These are phyloP conservation scores for Kokia cookei DNA, from an alignment of 441 rosid species.

Conservation along the genomic window DNA sequence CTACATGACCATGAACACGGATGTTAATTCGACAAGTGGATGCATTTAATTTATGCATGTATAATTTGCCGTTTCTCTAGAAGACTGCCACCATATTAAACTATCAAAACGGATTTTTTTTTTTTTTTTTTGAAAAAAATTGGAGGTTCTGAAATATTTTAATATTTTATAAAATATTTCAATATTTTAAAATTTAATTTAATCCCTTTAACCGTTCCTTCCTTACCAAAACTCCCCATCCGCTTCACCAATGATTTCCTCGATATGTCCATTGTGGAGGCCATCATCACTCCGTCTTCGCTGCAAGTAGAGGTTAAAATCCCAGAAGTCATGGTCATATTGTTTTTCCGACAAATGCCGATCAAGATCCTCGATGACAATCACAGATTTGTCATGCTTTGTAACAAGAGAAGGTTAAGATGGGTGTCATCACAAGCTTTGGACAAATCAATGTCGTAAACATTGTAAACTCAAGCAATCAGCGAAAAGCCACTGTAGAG, in stretches of 20 bases:
- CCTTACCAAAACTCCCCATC: slow-evolving; percentile 35
- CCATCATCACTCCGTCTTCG: slow-evolving; percentile 55
- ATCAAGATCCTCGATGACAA: slow-evolving; percentile 80
- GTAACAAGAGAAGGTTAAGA: slow-evolving; percentile 58
- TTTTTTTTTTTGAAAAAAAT: too few relatives aligned
- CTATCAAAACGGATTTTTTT: too few relatives aligned
- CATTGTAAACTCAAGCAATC: slow-evolving; percentile 59
- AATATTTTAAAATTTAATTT: too few relatives aligned
- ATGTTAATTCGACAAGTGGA: too few relatives aligned
- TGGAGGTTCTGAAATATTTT: too few relatives aligned
- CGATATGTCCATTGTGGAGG: slow-evolving; percentile 45
- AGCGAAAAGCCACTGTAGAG: slow-evolving; percentile 82
- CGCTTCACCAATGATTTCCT: slow-evolving; percentile 31
- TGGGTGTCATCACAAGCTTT: slow-evolving; percentile 58
- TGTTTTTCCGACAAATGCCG: slow-evolving; percentile 47
- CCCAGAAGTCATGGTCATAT: slow-evolving; percentile 52
- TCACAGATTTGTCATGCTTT: slow-evolving; percentile 56
- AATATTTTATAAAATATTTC: too few relatives aligned
- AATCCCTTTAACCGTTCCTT: slow-evolving; percentile 4
- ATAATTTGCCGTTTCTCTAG: too few relatives aligned
- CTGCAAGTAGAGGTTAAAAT: slow-evolving; percentile 45
- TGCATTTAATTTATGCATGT: too few relatives aligned
- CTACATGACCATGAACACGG: too few relatives aligned
- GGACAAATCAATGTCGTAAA: slow-evolving; percentile 75
- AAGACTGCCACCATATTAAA: too few relatives aligned